phyloP scores from a whole-genome alignment of 2,329 filamentous ascomycete genomes.

The Coniella lustricola region DNA sequence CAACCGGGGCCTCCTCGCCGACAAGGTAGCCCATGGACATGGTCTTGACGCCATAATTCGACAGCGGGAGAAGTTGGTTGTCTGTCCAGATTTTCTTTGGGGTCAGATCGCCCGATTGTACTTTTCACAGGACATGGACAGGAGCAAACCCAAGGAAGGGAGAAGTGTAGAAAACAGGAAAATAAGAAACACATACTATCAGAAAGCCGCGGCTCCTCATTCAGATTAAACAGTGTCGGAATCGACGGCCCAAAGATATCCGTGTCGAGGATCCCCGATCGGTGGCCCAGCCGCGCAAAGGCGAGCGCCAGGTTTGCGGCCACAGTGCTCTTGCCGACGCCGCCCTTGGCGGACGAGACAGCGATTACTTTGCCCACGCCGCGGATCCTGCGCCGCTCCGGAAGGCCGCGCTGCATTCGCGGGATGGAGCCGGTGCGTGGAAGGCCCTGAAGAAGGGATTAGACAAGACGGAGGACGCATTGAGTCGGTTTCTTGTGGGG shows the following conservation, averaged over 20 bases:
- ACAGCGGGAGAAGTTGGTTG: slow-evolving; percentile 77
- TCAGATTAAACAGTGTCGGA: slow-evolving; percentile 78
- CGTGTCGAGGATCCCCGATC: slow-evolving; percentile 83
- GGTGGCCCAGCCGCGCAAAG: slow-evolving; percentile 73
- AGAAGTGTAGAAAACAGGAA: too few species aligned
- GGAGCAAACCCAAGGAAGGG: too few species aligned
- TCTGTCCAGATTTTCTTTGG: too few species aligned
- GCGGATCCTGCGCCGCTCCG: slow-evolving; percentile 70
- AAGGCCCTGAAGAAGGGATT: slow-evolving; percentile 57
- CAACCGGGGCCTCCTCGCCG: slow-evolving; percentile 70
- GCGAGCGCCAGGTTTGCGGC: slow-evolving; percentile 83
- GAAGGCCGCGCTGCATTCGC: slow-evolving; percentile 72
- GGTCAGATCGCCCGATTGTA: neutral
- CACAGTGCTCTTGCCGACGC: slow-evolving; percentile 95
- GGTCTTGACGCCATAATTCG: slow-evolving; percentile 91
- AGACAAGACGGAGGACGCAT: too few species aligned
- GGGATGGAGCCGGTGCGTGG: slow-evolving; percentile 70
- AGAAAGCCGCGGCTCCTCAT: slow-evolving; percentile 70
- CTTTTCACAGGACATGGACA: neutral
- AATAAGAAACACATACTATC: slow-evolving; percentile 44
- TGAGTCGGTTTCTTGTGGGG: neutral
- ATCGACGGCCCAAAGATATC: slow-evolving; percentile 97
- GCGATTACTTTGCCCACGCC: slow-evolving; percentile 89
- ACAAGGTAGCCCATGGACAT: slow-evolving; percentile 99
- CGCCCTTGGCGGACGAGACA: slow-evolving; percentile 95